A percentile compares a stretch with the other conserved stretches of the same genome.
Evolutionary conservation across 176 grass and related monocot species (phyloP).

Genomic region (Lolium rigidum): DNA sequence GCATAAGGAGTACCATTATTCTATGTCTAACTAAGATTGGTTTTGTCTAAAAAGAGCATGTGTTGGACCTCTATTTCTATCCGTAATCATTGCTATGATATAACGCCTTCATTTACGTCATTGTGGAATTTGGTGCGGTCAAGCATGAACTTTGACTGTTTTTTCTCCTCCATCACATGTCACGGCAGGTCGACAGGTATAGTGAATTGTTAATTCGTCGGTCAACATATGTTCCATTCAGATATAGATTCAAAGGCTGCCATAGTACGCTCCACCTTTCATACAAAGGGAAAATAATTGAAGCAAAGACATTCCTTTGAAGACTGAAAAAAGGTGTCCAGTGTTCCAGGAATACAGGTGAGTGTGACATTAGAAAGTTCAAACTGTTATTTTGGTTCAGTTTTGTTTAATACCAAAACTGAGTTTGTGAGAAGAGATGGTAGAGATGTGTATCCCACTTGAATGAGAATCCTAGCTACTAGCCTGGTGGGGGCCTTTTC

Average conservation of each 20-base stretch:
- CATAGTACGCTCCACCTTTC: slow-evolving; percentile 17
- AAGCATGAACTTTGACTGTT: slow-evolving; percentile 2
- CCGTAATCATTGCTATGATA: neutral
- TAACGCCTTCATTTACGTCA: neutral
- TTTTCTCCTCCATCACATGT: slow-evolving; percentile 20
- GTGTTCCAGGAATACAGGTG: neutral
- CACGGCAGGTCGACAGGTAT: neutral
- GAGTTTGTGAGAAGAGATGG: slow-evolving; percentile 23
- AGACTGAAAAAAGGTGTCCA: slow-evolving; percentile 23
- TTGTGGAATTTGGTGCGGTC: slow-evolving; percentile 20
- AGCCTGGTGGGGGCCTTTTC: slow-evolving; percentile 14
- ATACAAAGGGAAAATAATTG: slow-evolving; percentile 18
- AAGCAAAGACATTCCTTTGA: slow-evolving; percentile 9
- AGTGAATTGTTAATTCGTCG: neutral
- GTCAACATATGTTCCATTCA: slow-evolving; percentile 17
- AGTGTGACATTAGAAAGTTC: slow-evolving; percentile 12
- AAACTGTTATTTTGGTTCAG: slow-evolving; percentile 8
- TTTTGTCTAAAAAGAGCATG: neutral
- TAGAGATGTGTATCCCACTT: slow-evolving; percentile 30
- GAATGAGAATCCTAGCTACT: slow-evolving; percentile 32
- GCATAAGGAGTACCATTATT: neutral
- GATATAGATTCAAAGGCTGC: slow-evolving; percentile 17
- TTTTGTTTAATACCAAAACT: neutral
- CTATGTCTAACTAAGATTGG: neutral
- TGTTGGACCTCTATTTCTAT: neutral